Percentiles rank a stretch among this genome's conserved stretches.
phyloP scores from a whole-genome alignment of 805 yeast genomes.

The Metschnikowia matae region DNA sequence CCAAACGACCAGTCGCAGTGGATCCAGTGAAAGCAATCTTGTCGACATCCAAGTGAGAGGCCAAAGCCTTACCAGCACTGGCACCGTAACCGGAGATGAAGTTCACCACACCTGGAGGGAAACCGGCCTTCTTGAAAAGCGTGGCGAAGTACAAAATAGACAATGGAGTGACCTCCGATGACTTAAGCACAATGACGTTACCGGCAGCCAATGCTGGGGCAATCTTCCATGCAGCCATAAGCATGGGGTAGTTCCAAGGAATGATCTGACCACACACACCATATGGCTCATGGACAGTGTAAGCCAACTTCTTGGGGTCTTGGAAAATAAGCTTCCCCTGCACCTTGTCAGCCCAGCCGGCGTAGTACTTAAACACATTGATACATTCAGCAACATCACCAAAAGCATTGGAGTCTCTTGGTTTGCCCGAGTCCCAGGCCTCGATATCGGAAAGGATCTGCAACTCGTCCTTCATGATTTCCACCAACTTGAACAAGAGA shows the following conservation, averaged over 20 bases:
- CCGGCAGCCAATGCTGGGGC: constrained; percentile 84
- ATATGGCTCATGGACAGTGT: constrained; percentile 63
- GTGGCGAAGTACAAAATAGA: constrained; percentile 60
- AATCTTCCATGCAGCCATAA: constrained; percentile 76
- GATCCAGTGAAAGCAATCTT: constrained; percentile 67
- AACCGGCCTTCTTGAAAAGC: constrained; percentile 59
- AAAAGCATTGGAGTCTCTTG: constrained; percentile 44
- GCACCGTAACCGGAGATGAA: constrained; percentile 67
- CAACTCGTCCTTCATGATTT: constrained; percentile 28
- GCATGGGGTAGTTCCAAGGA: constrained; percentile 68
- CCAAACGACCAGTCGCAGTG: constrained; percentile 60
- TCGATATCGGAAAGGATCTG: constrained; percentile 37
- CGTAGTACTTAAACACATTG: constrained; percentile 47
- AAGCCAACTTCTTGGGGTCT: constrained; percentile 52
- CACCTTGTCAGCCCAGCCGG: constrained; percentile 61
- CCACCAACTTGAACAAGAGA: constrained; percentile 36
- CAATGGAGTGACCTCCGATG: constrained; percentile 74
- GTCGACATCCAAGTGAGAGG: constrained; percentile 53
- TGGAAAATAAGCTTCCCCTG: constrained; percentile 42
- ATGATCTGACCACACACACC: constrained; percentile 68
- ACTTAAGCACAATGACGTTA: constrained; percentile 65
- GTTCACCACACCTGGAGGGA: constrained; percentile 75
- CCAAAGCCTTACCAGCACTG: constrained; percentile 64
- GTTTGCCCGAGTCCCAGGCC: constrained; percentile 48
- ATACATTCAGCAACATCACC: constrained; percentile 47